Evolutionary conservation across 2,329 filamentous ascomycete genomes (phyloP), one percentile per base, ranked within the genome.

Genomic region (Claviceps maximensis): DNA sequence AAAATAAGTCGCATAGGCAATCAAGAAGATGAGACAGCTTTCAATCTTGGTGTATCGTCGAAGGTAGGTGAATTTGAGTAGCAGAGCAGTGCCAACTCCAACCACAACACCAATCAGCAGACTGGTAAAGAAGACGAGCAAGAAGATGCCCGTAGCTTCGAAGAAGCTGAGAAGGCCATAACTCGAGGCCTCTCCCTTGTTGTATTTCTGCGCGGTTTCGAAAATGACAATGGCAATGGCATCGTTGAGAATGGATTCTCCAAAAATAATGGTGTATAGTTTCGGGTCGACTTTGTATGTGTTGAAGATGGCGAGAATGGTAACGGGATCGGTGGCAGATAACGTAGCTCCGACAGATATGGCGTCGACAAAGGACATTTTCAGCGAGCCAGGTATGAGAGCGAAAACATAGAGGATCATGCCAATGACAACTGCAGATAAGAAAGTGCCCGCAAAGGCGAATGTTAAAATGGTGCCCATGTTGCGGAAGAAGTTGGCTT

Each of bases 231-330:
- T 98, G 58, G 93, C 93, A 64, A 98, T 91, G 46, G 93, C 93
- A 73, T 98, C 93, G 67, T 98, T 98, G 53, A 98, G 74, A 56
- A 98, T 97, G 8, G 91, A 95, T 71, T 98, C 93, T 65, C 93
- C 93, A 68, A 98, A 98, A 60, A 98, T 98, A 67, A 98, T 84
- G 31, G 93, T 98, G 72, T 98, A 98, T 19, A 98, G 79, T 71
- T 97, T 97, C 2, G 93, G 93, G 63, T 98, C 93, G 62, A 98
- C 93, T 71, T 97, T 97, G 79, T 97, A 98, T 1, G 93, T 87
- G 69, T 96, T 97, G 79, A 98, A 98, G 61, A 98, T 98, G 66
- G 93, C 93, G 52, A 98, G 76, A 61, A 98, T 97, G 0, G 93
- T 98, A 55, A 98, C 91, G 0, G 93, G 93, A 65, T 98, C 93